A percentile compares a stretch with the other conserved stretches of the same genome.
These are phyloP conservation scores for Hibiscus trionum DNA, from an alignment of 345 rosid species.

Conservation along the genomic window DNA sequence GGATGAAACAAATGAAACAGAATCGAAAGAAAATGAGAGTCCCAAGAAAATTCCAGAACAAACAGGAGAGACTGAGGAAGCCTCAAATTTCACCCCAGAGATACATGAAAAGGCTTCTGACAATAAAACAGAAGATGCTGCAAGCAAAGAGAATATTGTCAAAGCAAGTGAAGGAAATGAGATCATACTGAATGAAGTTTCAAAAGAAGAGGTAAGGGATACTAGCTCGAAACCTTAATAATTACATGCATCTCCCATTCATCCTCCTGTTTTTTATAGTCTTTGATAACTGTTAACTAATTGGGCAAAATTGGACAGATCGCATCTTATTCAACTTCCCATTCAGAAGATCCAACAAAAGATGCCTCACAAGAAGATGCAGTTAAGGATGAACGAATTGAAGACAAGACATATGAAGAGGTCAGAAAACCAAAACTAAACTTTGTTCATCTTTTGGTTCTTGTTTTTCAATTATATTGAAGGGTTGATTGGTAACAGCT, in stretches of 20 bases:
- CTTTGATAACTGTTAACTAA: slow-evolving; percentile 6
- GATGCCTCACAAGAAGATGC: slow-evolving; percentile 18
- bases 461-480: background rate
- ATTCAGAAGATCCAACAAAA: slow-evolving; percentile 16
- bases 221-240: background rate
- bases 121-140: slow-evolving; percentile 16
- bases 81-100: background rate
- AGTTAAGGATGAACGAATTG: slow-evolving; percentile 15
- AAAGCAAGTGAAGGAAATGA: slow-evolving; percentile 18
- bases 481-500: slow-evolving; percentile 13
- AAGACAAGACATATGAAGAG: slow-evolving; percentile 24
- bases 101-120: slow-evolving; percentile 14
- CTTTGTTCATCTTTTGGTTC: background rate
- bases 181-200: slow-evolving; percentile 21
- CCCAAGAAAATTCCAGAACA: background rate
- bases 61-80: background rate
- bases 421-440: slow-evolving; percentile 18
- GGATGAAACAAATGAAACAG: background rate
- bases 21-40: slow-evolving; percentile 1
- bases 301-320: background rate
- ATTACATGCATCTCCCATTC: background rate
- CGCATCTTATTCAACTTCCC: slow-evolving; percentile 6
- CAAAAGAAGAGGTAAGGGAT: slow-evolving; percentile 23
- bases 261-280: background rate
- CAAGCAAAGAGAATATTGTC: slow-evolving; percentile 15